A percentile compares a stretch with the other conserved stretches of the same genome.
These are phyloP conservation scores for Stemphylium lycopersici DNA, from an alignment of 2,329 filamentous ascomycete genomes.

Conservation along the genomic window DNA sequence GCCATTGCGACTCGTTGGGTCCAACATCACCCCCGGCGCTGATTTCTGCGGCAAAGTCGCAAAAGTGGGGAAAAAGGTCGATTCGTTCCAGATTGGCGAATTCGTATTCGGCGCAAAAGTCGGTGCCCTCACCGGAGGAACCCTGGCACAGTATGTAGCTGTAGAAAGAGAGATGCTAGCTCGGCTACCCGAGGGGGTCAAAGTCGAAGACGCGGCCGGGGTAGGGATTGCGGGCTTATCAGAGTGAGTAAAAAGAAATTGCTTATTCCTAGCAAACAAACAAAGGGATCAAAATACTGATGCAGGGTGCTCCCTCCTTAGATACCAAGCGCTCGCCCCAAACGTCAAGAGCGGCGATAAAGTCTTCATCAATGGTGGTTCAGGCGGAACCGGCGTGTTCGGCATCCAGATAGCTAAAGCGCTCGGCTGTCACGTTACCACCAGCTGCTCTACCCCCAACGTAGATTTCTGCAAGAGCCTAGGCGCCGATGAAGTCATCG, in stretches of 20 bases:
- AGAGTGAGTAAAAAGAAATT: slow-evolving; percentile 27
- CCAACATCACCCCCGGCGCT: slow-evolving; percentile 52
- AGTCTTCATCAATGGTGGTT: slow-evolving; percentile 70
- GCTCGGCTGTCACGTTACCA: slow-evolving; percentile 64
- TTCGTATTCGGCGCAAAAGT: slow-evolving; percentile 49
- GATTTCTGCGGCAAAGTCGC: slow-evolving; percentile 61
- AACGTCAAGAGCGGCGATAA: slow-evolving; percentile 53
- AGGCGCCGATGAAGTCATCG: slow-evolving; percentile 68
- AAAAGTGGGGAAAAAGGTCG: slow-evolving; percentile 34
- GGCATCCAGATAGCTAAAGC: slow-evolving; percentile 69
- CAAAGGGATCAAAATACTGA: not conserved
- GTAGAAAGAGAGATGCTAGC: slow-evolving; percentile 29
- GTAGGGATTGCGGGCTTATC: slow-evolving; percentile 49
- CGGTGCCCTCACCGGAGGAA: slow-evolving; percentile 41
- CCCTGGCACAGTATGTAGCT: slow-evolving; percentile 48
- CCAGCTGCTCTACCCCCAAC: slow-evolving; percentile 65
- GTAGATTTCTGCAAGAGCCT: slow-evolving; percentile 62
- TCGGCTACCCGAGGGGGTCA: slow-evolving; percentile 33
- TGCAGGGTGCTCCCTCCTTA: not conserved
- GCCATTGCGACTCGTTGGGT: slow-evolving; percentile 39
- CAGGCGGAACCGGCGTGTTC: slow-evolving; percentile 65
- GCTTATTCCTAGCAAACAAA: not conserved
- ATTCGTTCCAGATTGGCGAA: slow-evolving; percentile 44
- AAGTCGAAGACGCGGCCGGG: slow-evolving; percentile 45
- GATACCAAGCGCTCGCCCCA: slow-evolving; percentile 44